Conservation (phyloP, 805 yeast species). For the Barnettozyma salicaria region DNA sequence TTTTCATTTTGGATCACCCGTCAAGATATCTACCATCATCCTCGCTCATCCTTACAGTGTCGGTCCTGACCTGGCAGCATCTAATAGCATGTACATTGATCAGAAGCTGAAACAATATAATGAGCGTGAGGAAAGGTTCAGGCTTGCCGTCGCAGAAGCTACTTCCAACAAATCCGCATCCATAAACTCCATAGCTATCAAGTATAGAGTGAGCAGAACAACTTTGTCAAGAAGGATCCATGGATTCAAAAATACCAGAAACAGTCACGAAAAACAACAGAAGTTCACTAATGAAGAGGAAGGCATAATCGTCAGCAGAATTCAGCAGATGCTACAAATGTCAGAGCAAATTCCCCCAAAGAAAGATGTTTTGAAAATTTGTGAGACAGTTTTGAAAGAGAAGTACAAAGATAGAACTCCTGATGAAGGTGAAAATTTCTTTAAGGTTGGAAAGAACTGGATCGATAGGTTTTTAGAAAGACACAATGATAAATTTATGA, state of each 20-base stretch:
- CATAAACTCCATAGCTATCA: constrained; percentile 27
- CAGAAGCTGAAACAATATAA: constrained; percentile 26
- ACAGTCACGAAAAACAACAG: constrained; percentile 27
- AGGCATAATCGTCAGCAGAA: constrained; percentile 16
- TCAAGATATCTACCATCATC: not conserved
- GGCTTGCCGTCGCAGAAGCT: constrained; percentile 26
- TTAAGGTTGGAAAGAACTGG: constrained; percentile 28
- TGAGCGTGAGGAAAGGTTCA: constrained; percentile 26
- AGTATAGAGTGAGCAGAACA: constrained; percentile 24
- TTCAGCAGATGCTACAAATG: constrained; percentile 19
- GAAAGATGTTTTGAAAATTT: constrained; percentile 21
- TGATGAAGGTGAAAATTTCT: constrained; percentile 14
- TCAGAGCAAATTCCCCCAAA: constrained; percentile 24
- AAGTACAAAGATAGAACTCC: constrained; percentile 18
- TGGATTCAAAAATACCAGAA: constrained; percentile 27
- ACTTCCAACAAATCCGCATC: constrained; percentile 24
- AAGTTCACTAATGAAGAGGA: constrained; percentile 27
- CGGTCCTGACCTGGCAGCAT: constrained; percentile 10
- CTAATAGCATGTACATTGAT: constrained; percentile 21
- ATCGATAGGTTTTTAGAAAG: constrained; percentile 26
- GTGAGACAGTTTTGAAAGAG: constrained; percentile 21
- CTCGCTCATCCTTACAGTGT: not conserved
- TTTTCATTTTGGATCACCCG: too few relatives aligned
- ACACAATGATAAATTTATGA: constrained; percentile 24
- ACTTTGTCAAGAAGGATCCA: constrained; percentile 26